Evolutionary conservation across 371 early-diverging fungal species (phyloP), one percentile per base, ranked within the genome.

Genomic region (Cokeromyces recurvatus): DNA sequence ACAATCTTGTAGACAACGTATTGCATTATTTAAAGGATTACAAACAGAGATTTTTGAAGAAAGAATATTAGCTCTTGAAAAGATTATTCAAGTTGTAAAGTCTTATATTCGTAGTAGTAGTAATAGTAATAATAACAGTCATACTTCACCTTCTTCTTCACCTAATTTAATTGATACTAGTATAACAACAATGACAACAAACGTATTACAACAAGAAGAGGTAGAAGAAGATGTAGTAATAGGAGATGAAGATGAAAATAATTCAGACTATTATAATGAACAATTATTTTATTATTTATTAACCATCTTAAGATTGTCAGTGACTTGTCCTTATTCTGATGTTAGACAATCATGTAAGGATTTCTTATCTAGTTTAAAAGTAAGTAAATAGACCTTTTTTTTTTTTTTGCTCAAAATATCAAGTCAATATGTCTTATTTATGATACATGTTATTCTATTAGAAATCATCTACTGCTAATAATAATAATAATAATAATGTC

Each of bases 321-420:
- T 65, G 15, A 77, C 71, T 20, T 83, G 83, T 41, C 83, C 83
- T 0, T 81, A 74, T 53, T 55, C 60, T 32, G 83, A 83, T 51
- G 82, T 83, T 22, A 62, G 82, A 44, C 66, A 68, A 31, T 61
- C 72, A 36, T 77, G 77, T 25, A 59, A 57, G 41, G 64, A 59
- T 10, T 59, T 79, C 25, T 49, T 83, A 47, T 63, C 42, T 27
- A 62, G 66, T 16, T 48, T 73, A 12, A 63, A 66, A 63, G 79
- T 74, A 66, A 53, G 48, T 25, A 27, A 16, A 11, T 38, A 21
- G 1, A 4, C 14, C 3, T 35, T 10, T 14, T 15, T 46, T n/a
- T n/a, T n/a, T n/a, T n/a, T n/a, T n/a, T n/a, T n/a, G 36, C 5
- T 25, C 1, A 36, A 36, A 36, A 34, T 11, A 34, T n/a, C n/a